Base-by-base conservation (phyloP, 2,329 filamentous ascomycete genomes). In the Neoscytalidium dimidiatum region DNA sequence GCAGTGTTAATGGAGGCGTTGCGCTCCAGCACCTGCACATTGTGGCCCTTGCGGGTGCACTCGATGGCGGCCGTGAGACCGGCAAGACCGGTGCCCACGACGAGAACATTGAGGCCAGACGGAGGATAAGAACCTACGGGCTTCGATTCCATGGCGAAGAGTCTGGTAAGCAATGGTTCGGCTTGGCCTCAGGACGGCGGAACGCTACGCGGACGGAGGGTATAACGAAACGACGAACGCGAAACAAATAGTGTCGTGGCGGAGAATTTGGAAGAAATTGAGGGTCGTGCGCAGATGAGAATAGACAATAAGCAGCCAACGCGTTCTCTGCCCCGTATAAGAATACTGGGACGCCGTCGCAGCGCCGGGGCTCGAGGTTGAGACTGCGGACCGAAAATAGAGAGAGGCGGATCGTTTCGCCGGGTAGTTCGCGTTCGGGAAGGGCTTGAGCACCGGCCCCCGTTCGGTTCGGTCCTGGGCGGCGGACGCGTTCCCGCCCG, bases 111-210 rank as follows among this genome's bases (percentile, higher is more conserved):
- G 49, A 79, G 78, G 13, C 76, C 75, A 65, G 72, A 75, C 14
- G 75, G 69, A 23, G 80, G 79, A 71, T 85, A 85, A 3, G 82
- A 83, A 38, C 83, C 83, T n/a, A 85, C 74, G 19, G 83, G 83
- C 71, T 79, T 83, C 43, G 77, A 73, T 66, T 81, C 61, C 61
- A 63, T 63, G 6, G 52, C n/a, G 31, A 3, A 4, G 28, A 52
- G 17, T 23, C 7, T 3, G 44, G 9, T n/a, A n/a, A n/a, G n/a
- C n/a, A n/a, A n/a, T n/a, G n/a, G n/a, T n/a, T n/a, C n/a, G n/a
- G n/a, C n/a, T n/a, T n/a, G n/a, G n/a, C n/a, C n/a, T n/a, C n/a
- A n/a, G n/a, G n/a, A n/a, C n/a, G n/a, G n/a, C n/a, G n/a, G n/a
- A n/a, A n/a, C n/a, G n/a, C n/a, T n/a, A n/a, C n/a, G n/a, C n/a